These are phyloP conservation scores for Solanum okadae DNA, from an alignment of 257 asterid species.

Conservation along the genomic window DNA sequence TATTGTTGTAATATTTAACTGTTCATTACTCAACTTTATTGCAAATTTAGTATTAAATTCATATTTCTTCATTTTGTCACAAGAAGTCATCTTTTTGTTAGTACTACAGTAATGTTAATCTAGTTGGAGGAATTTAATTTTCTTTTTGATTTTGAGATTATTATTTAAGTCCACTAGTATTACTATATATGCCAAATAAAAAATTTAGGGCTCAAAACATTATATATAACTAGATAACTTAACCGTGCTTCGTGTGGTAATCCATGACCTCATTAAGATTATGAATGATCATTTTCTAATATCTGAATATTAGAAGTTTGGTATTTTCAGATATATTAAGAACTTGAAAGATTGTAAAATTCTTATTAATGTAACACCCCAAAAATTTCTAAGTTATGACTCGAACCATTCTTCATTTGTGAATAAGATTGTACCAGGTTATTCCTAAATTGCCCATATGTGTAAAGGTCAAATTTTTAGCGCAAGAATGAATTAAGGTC, in stretches of 20 bases:
- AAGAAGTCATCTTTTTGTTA: background rate
- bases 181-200: background rate
- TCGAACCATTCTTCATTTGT: background rate
- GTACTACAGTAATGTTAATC: background rate
- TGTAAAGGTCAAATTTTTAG: background rate
- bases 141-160: background rate
- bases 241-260: background rate
- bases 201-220: too few species aligned
- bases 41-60: background rate
- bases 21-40: background rate
- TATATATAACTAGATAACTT: background rate
- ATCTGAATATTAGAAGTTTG: background rate
- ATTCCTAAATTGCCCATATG: background rate
- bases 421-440: background rate
- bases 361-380: background rate
- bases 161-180: background rate
- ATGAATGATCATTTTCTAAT: background rate
- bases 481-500: background rate
- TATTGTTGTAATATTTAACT: background rate
- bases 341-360: background rate
- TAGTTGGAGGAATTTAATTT: background rate
- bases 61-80: background rate
- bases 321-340: background rate
- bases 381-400: too few species aligned
- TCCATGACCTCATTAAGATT: background rate